Evolutionary conservation across 176 grass and related monocot genomes (phyloP), one percentile per base, ranked within the genome.

Genomic region (Tillandsia leiboldiana): DNA sequence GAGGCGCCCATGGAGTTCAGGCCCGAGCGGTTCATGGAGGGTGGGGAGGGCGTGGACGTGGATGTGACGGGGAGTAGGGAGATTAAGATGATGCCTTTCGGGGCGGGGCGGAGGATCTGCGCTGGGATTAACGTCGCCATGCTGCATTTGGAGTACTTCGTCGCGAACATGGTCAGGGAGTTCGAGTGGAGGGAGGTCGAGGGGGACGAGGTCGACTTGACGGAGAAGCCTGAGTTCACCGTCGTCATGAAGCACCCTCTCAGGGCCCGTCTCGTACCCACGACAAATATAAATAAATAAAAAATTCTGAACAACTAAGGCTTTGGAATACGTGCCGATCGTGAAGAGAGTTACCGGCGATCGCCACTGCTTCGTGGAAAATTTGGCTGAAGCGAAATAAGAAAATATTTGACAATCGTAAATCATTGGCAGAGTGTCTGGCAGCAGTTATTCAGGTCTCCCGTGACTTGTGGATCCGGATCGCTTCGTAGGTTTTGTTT

Each of bases 51-150:
- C 1, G 79, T 64, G 14, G 80, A 63, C 10, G 73, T 92, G 65
- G 85, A 86, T 71, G 73, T 92, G 23, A 92, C 82, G 11, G 89
- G 89, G 72, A 88, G 42, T 22, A 75, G 77, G 65, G 85, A 50
- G 79, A 88, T 92, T 26, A 83, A 54, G 73, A 92, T 92, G 89
- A 92, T 92, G 85, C 89, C 89, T 10, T 92, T 92, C 65, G 89
- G 85, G 51, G 89, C 73, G 1, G 89, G 89, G 0, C 51, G 89
- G 12, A 82, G 89, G 79, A 83, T 92, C 29, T 92, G 89, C 66
- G 53, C 85, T 0, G 85, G 82, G 5, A 61, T 83, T 13, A 76
- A 59, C 12, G 33, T 85, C 26, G 89, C 82, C 59, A 85, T 92
- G 85, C 66, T 88, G 11, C 85, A 92, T 64, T 73, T 92, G 0